Base-by-base conservation (phyloP, 192 early-diverging fungal species). In the Chytriomyces confervae region DNA sequence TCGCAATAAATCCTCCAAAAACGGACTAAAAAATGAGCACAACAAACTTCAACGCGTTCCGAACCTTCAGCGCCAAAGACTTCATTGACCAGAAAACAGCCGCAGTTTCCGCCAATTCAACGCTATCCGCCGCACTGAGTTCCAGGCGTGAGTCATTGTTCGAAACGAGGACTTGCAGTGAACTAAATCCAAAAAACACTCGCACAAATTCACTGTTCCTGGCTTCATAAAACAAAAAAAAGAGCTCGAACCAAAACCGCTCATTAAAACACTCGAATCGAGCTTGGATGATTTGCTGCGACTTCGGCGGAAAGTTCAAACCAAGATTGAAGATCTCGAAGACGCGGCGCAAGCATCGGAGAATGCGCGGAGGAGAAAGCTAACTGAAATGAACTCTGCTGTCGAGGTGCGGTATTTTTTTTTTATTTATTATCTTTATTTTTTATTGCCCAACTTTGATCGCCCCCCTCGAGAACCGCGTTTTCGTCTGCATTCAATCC, bases 211-310 rank as follows among this genome's bases (percentile, higher is more conserved):
- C 63, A 16, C 27, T 61, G 16, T 7, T 7, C 5, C 57, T 60
- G 5, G 20, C 16, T 20, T 60, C 57, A n/a, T 27, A 65, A 65
- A 24, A 24, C 18, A 65, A n/a, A 65, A 65, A 64, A 6, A 77
- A 83, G 89, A 86, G 27, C 94, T 97, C 61, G 95, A 98, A 83
- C 92, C 95, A 51, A 94, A 95, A 76, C 94, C 94, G 2, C 95
- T 97, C 80, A 96, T 97, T 62, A 86, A 94, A 46, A 93, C 91
- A 18, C 97, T 97, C 82, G 96, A 99, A 78, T 87, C 88, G 44
- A 91, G 92, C 6, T 82, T 93, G 57, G 93, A 96, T 61, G 93
- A 96, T 69, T 89, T 99, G n/a, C 80, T 91, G 47, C 87, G 88
- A 66, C 78, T 97, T 20, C 87, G 91, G 70, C 85, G 86, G 50